Percentiles rank a stretch among this genome's conserved stretches.
Conservation (phyloP, 225 moss, liverwort and hornwort genomes). For the Bryum argenteum region DNA sequence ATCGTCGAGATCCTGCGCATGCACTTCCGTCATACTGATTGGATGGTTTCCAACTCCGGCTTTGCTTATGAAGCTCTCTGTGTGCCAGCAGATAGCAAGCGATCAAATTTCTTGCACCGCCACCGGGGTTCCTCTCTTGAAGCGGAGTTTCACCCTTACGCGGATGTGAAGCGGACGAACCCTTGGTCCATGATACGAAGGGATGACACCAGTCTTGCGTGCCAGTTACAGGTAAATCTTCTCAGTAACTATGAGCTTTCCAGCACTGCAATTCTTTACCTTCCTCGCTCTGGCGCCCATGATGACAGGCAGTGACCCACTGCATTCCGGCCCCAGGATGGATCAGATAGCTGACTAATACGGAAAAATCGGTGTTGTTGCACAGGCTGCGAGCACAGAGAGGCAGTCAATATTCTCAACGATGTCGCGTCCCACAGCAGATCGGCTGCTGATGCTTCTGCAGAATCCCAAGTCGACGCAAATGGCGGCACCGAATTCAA, state of each 20-base stretch:
- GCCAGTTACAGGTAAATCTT: constrained; percentile 66
- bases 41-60: background rate
- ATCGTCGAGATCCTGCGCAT: background rate
- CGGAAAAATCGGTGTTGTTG: background rate
- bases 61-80: constrained; percentile 16
- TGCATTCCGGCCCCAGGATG: too few species aligned
- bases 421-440: constrained; percentile 56
- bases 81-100: constrained; percentile 45
- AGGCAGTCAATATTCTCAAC: constrained; percentile 74
- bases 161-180: constrained; percentile 35
- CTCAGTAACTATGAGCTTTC: background rate
- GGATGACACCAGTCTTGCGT: constrained; percentile 59
- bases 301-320: too few species aligned
- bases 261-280: background rate
- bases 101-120: constrained; percentile 44
- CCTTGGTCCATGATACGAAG: constrained; percentile 51
- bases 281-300: too few species aligned
- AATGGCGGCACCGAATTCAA: constrained; percentile 51
- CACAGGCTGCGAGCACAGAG: constrained; percentile 62
- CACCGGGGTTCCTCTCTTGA: constrained; percentile 39
- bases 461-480: constrained; percentile 71
- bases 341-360: background rate
- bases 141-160: constrained; percentile 33
- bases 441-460: constrained; percentile 73
- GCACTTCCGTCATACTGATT: background rate